Conservation (phyloP, 768 basidiomycete species). For the Kondoa subrosea region DNA sequence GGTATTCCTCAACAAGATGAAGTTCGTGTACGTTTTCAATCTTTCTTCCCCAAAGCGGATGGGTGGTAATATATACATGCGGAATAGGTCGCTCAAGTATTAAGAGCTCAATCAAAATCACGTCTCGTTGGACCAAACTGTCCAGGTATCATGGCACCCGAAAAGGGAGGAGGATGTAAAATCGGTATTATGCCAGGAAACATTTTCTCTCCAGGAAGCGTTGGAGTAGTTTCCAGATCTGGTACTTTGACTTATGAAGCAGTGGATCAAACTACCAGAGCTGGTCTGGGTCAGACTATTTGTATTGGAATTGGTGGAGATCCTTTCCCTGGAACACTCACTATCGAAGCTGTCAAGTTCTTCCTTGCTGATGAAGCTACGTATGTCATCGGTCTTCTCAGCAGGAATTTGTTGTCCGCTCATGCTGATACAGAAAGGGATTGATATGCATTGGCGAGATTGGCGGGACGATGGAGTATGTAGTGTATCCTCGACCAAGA, state of each 20-base stretch:
- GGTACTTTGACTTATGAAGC: conserved; percentile 97
- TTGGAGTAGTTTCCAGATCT: conserved; percentile 87
- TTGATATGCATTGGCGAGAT: conserved; percentile 98
- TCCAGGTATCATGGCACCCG: conserved; percentile 89
- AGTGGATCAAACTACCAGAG: conserved; percentile 62
- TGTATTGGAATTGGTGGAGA: conserved; percentile 96
- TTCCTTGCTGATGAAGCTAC: conserved; percentile 89
- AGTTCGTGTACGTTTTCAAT: conserved; percentile 48
- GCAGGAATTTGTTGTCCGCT: too few species aligned
- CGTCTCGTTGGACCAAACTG: conserved; percentile 97
- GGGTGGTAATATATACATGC: background rate
- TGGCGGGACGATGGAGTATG: conserved; percentile 93
- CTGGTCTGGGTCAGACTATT: conserved; percentile 87
- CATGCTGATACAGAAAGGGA: conserved; percentile 41
- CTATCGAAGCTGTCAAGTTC: conserved; percentile 86
- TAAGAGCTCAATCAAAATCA: conserved; percentile 82
- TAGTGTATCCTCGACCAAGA: too few species aligned
- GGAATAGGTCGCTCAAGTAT: conserved; percentile 68
- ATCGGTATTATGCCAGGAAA: conserved; percentile 96
- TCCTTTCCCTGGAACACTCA: conserved; percentile 89
- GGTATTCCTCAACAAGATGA: conserved; percentile 97
- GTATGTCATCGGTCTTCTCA: too few species aligned
- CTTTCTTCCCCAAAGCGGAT: background rate
- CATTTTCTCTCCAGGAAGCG: conserved; percentile 89
- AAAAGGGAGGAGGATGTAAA: conserved; percentile 55